A percentile compares a stretch with the other conserved stretches of the same genome.
Conservation (phyloP, 768 basidiomycete genomes). For the Macrolepiota dolichaula region DNA sequence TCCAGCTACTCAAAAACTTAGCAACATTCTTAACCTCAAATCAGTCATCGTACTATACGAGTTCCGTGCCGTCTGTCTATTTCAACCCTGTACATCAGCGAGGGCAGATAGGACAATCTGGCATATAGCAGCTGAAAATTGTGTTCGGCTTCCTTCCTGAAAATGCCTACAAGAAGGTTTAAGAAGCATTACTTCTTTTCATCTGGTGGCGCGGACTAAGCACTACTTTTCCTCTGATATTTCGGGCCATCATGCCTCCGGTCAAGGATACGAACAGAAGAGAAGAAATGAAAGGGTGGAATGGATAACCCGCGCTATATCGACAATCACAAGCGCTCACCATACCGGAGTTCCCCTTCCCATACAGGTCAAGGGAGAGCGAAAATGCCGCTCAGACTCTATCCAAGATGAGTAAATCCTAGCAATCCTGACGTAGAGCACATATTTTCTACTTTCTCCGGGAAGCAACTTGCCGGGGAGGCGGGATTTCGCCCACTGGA, state of each 20-base stretch:
- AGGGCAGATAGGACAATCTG: too few relatives aligned
- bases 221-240: neutral
- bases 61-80: too few relatives aligned
- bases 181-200: neutral
- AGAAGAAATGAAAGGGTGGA: too few relatives aligned
- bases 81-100: too few relatives aligned
- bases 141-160: neutral
- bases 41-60: too few relatives aligned
- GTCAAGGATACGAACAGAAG: too few relatives aligned
- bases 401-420: neutral
- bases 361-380: too few relatives aligned
- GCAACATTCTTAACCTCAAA: neutral
- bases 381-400: neutral
- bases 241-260: neutral
- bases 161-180: neutral
- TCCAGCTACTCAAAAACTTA: too few relatives aligned
- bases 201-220: neutral
- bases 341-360: too few relatives aligned
- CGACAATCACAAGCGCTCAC: too few relatives aligned
- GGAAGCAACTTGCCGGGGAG: neutral
- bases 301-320: too few relatives aligned
- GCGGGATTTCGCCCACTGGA: neutral
- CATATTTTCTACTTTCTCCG: neutral
- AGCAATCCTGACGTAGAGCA: neutral
- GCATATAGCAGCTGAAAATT: neutral